A percentile compares a stretch with the other conserved stretches of the same genome.
These are phyloP conservation scores for Suhomyces bribrorum DNA, from an alignment of 1,139 yeast species.

Conservation along the genomic window DNA sequence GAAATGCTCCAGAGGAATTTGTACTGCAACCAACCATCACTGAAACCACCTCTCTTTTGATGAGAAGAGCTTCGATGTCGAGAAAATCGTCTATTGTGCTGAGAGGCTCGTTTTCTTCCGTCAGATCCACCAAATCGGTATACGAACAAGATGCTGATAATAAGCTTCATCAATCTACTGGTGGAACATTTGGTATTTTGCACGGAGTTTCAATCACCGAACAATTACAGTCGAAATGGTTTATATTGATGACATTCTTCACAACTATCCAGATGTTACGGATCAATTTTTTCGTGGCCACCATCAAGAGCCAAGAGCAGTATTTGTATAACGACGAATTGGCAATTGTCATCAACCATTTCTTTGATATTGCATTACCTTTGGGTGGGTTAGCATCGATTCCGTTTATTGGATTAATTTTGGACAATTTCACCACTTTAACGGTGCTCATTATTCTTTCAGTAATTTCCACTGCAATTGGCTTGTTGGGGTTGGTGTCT, in stretches of 20 bases:
- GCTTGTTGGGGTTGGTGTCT: slow-evolving; percentile 64
- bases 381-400: slow-evolving; percentile 82
- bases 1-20: slow-evolving; percentile 18
- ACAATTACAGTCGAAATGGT: slow-evolving; percentile 80
- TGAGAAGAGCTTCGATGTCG: slow-evolving; percentile 34
- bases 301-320: slow-evolving; percentile 75
- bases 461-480: slow-evolving; percentile 58
- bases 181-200: slow-evolving; percentile 84
- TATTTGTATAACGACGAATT: slow-evolving; percentile 57
- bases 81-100: slow-evolving; percentile 43
- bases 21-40: slow-evolving; percentile 38
- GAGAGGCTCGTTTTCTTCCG: slow-evolving; percentile 35
- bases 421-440: slow-evolving; percentile 73
- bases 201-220: slow-evolving; percentile 63
- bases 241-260: slow-evolving; percentile 69
- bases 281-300: slow-evolving; percentile 89
- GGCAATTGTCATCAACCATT: slow-evolving; percentile 64
- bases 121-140: slow-evolving; percentile 50
- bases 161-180: slow-evolving; percentile 53
- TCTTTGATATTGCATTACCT: slow-evolving; percentile 84
- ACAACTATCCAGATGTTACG: slow-evolving; percentile 87
- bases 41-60: slow-evolving; percentile 45
- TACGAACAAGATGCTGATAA: slow-evolving; percentile 67
- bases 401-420: slow-evolving; percentile 80
- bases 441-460: slow-evolving; percentile 56